These are phyloP conservation scores for Botrytis porri DNA, from an alignment of 2,329 filamentous ascomycete species.

Conservation along the genomic window DNA sequence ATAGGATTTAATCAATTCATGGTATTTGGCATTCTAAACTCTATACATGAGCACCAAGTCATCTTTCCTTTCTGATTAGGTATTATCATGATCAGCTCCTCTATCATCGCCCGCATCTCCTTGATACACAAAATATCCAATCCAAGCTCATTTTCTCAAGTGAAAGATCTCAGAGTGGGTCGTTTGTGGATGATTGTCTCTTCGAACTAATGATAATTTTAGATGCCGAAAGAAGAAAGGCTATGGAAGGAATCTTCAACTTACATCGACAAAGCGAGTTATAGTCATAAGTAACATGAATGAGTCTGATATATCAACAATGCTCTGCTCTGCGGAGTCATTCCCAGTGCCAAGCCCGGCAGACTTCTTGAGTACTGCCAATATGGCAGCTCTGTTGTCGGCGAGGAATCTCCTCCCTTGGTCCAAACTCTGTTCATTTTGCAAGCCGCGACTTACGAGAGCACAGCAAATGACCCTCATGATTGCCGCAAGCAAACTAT, in stretches of 20 bases:
- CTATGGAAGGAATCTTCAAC: slow-evolving; percentile 33
- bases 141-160: slow-evolving; percentile 20
- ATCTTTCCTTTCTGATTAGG: neutral
- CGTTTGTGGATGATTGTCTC: slow-evolving; percentile 37
- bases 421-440: slow-evolving; percentile 69
- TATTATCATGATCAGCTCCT: slow-evolving; percentile 7
- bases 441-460: slow-evolving; percentile 74
- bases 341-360: slow-evolving; percentile 65
- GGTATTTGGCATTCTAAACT: slow-evolving; percentile 6
- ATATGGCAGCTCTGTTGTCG: slow-evolving; percentile 78
- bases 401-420: slow-evolving; percentile 77
- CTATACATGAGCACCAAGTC: slow-evolving; percentile 6
- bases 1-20: neutral
- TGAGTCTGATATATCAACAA: slow-evolving; percentile 78
- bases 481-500: slow-evolving; percentile 75
- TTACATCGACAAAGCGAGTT: slow-evolving; percentile 82
- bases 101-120: neutral
- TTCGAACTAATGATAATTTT: slow-evolving; percentile 41
- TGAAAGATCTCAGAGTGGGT: slow-evolving; percentile 30
- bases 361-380: slow-evolving; percentile 86
- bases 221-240: neutral
- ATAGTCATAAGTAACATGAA: slow-evolving; percentile 80
- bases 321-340: slow-evolving; percentile 51
- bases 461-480: slow-evolving; percentile 79
- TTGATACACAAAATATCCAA: slow-evolving; percentile 15